A percentile compares a stretch with the other conserved stretches of the same genome.
phyloP scores from a whole-genome alignment of 495 filamentous ascomycete genomes.

The Penicillium subrubescens region DNA sequence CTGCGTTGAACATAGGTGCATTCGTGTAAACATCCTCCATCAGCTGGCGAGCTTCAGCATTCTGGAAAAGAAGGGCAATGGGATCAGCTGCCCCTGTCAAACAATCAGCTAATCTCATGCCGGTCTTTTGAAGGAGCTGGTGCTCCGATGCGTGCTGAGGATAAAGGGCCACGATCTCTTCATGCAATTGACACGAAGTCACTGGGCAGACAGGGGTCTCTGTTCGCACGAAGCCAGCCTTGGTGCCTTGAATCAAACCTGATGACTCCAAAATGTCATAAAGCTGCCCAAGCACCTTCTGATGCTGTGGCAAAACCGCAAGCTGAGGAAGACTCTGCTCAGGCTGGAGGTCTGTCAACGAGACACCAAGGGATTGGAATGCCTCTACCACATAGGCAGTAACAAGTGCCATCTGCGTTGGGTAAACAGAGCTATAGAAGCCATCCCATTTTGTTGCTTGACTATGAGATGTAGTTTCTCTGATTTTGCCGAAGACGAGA shows the following conservation, averaged over 20 bases:
- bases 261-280: not conserved
- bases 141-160: slow-evolving; percentile 27
- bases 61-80: not conserved
- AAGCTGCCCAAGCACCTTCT: not conserved
- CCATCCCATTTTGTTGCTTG: not conserved
- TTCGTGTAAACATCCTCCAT: slow-evolving; percentile 11
- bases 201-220: not conserved
- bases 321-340: not conserved
- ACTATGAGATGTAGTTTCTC: not conserved
- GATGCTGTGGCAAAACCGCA: not conserved
- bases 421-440: slow-evolving; percentile 22
- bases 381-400: slow-evolving; percentile 43
- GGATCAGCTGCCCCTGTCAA: slow-evolving; percentile 5
- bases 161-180: slow-evolving; percentile 16
- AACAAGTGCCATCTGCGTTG: slow-evolving; percentile 37
- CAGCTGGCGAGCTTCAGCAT: not conserved
- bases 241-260: not conserved
- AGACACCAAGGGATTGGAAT: slow-evolving; percentile 37
- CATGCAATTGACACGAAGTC: not conserved
- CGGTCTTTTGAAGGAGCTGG: slow-evolving; percentile 23
- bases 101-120: slow-evolving; percentile 21
- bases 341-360: slow-evolving; percentile 12
- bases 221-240: not conserved
- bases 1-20: slow-evolving; percentile 7
- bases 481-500: not conserved